Evolutionary conservation across 257 asterid genomes (phyloP).

Genomic region (Anisodus tanguticus): DNA sequence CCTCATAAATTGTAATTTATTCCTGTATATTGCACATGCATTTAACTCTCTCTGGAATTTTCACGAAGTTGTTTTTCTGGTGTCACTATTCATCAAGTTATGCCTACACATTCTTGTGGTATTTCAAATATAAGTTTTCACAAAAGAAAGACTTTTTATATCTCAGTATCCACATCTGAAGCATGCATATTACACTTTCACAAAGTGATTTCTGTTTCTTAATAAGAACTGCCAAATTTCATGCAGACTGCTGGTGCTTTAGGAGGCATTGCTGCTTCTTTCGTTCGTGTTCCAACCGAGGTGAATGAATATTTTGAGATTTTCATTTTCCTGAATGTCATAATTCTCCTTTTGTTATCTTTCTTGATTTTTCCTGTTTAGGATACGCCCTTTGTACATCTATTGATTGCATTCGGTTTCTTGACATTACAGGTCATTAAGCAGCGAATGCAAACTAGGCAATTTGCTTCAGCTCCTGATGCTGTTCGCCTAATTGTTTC

Average conservation of each 20-base stretch:
- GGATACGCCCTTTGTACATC: not conserved
- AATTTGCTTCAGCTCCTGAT: conserved; percentile 88
- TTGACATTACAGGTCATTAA: conserved; percentile 79
- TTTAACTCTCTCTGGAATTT: not conserved
- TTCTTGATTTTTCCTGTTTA: not conserved
- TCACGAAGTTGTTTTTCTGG: not conserved
- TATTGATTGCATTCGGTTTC: conserved; percentile 26
- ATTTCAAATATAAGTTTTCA: conserved; percentile 5
- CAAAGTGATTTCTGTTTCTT: not conserved
- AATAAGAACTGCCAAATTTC: not conserved
- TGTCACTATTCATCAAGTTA: not conserved
- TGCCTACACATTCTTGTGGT: not conserved
- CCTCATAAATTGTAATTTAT: not conserved
- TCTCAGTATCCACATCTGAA: not conserved
- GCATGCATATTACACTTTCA: conserved; percentile 8
- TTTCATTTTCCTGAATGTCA: conserved; percentile 13
- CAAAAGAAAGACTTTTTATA: not conserved
- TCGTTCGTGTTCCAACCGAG: conserved; percentile 97
- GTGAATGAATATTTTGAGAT: conserved; percentile 39
- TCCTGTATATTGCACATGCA: not conserved
- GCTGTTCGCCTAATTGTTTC: conserved; percentile 83
- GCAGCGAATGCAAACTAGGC: conserved; percentile 95
- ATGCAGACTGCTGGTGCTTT: conserved; percentile 88
- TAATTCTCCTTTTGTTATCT: conserved; percentile 19
- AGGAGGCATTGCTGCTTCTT: conserved; percentile 97